These are phyloP conservation scores for Vinca minor DNA, from an alignment of 257 asterid genomes.

Conservation along the genomic window DNA sequence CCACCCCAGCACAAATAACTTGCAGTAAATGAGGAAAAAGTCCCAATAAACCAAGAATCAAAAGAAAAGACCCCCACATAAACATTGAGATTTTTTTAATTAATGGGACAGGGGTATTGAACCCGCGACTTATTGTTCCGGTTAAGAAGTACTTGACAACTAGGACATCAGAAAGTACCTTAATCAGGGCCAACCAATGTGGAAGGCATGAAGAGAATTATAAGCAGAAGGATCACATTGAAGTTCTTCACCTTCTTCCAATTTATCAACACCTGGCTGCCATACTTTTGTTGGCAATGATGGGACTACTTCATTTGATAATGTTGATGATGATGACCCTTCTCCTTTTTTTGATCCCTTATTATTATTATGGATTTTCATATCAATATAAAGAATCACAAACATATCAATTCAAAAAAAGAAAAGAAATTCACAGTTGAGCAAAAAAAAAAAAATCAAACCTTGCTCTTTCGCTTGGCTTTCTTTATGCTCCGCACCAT, in stretches of 20 bases:
- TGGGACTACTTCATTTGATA: conserved; percentile 34
- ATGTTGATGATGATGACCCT: conserved; percentile 63
- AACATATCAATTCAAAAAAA: not conserved
- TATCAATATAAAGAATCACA: not conserved
- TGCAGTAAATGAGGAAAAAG: not conserved
- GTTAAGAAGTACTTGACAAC: too few species aligned
- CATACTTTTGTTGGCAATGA: conserved; percentile 58
- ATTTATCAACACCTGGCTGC: conserved; percentile 81
- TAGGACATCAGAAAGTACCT: conserved; percentile 43
- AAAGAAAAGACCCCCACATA: too few species aligned
- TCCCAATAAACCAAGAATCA: too few species aligned
- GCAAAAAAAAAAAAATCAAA: conserved; percentile 9
- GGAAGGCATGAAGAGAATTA: conserved; percentile 73
- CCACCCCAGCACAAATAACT: not conserved
- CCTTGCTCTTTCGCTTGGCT: conserved; percentile 69
- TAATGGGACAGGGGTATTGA: too few species aligned
- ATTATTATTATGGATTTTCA: not conserved
- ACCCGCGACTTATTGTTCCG: too few species aligned
- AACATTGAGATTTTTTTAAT: too few species aligned
- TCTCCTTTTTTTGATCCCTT: conserved; percentile 55
- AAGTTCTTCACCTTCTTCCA: conserved; percentile 92
- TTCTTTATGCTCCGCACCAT: conserved; percentile 81
- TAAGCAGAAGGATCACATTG: conserved; percentile 87
- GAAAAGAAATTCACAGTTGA: too few species aligned
- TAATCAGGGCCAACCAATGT: conserved; percentile 88